Evolutionary conservation across 768 basidiomycete species (phyloP).

Genomic region (Crassisporium funariophilum): DNA sequence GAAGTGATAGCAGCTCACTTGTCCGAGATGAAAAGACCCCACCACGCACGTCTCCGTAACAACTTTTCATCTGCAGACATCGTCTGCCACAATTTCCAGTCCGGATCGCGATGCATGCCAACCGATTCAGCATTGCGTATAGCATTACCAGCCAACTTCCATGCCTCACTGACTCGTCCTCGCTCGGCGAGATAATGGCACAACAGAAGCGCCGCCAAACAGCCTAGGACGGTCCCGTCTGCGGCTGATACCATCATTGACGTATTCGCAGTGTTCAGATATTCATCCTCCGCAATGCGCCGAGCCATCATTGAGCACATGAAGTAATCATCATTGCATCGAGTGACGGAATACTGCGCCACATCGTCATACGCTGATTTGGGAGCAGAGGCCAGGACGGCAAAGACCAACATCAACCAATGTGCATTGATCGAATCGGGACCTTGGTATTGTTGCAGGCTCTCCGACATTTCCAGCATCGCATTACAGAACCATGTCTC

Average conservation of each 20-base stretch:
- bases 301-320: constrained; percentile 46
- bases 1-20: constrained; percentile 32
- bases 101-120: constrained; percentile 47
- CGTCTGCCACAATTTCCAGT: constrained; percentile 42
- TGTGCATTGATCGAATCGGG: constrained; percentile 45
- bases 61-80: constrained; percentile 45
- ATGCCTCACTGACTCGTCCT: constrained; percentile 51
- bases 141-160: constrained; percentile 46
- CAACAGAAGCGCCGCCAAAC: constrained; percentile 47
- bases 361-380: constrained; percentile 21
- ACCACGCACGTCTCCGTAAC: constrained; percentile 45
- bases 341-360: constrained; percentile 8
- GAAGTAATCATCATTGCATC: constrained; percentile 35
- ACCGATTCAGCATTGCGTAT: constrained; percentile 42
- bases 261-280: constrained; percentile 35
- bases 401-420: constrained; percentile 53
- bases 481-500: constrained; percentile 49
- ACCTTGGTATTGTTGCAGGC: constrained; percentile 33
- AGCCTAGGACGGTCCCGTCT: constrained; percentile 49
- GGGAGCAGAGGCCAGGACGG: constrained; percentile 47
- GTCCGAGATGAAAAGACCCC: constrained; percentile 44
- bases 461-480: constrained; percentile 48
- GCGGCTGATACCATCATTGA: constrained; percentile 41
- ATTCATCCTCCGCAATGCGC: constrained; percentile 47
- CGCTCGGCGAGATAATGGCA: constrained; percentile 47